These are phyloP conservation scores for Backusella morwellensis DNA, from an alignment of 192 early-diverging fungal species.

Conservation along the genomic window DNA sequence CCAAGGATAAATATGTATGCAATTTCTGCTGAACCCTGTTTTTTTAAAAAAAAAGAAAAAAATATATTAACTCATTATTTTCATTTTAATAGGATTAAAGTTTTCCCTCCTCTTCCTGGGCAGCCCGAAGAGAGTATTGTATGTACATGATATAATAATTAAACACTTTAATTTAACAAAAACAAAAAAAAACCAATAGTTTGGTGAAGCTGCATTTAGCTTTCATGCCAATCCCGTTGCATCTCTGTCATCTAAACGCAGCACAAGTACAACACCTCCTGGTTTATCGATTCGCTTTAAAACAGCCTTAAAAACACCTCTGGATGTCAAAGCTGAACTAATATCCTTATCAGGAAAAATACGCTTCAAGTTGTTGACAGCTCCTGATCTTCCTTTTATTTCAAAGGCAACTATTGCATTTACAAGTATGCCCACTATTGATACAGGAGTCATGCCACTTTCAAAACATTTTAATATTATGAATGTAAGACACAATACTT, in stretches of 20 bases:
- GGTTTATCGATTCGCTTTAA: slow-evolving; percentile 26
- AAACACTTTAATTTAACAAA: neutral
- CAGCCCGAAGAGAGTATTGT: slow-evolving; percentile 30
- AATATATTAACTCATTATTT: too few relatives aligned
- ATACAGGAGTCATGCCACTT: slow-evolving; percentile 31
- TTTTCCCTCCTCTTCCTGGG: slow-evolving; percentile 24
- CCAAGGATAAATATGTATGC: slow-evolving; percentile 26
- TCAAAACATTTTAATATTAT: slow-evolving; percentile 33
- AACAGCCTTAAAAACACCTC: slow-evolving; percentile 12
- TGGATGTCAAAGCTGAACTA: slow-evolving; percentile 27
- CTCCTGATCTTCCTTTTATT: slow-evolving; percentile 28
- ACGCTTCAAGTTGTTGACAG: slow-evolving; percentile 30
- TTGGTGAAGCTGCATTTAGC: slow-evolving; percentile 29
- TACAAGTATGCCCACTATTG: slow-evolving; percentile 22
- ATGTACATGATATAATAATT: neutral
- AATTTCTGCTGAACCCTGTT: neutral
- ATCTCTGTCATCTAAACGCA: neutral
- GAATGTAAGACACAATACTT: slow-evolving; percentile 13
- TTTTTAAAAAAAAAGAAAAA: neutral
- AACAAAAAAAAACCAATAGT: neutral
- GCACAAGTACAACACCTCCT: neutral
- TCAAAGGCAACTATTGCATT: slow-evolving; percentile 25
- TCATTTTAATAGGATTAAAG: slow-evolving; percentile 3
- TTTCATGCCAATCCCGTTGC: slow-evolving; percentile 27
- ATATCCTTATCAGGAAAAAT: slow-evolving; percentile 24